Conservation (phyloP, 1,284 basidiomycete genomes). For the Leccinum subspadiceum region DNA sequence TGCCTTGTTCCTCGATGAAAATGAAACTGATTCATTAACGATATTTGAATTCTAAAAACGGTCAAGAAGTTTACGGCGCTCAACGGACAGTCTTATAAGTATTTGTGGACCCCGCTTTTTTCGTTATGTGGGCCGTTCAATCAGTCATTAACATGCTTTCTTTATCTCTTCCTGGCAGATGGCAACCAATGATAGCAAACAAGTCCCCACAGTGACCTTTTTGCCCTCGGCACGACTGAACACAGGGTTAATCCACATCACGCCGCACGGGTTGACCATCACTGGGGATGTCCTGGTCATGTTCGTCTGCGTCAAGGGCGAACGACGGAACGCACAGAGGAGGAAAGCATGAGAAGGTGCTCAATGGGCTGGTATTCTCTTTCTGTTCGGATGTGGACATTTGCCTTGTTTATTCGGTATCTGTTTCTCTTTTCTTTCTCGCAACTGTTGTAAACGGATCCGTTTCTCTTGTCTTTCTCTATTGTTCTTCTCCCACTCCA, state of each 20-base stretch:
- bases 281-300: slow-evolving; percentile 32
- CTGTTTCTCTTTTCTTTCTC: not conserved
- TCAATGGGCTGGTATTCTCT: not conserved
- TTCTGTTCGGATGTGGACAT: not conserved
- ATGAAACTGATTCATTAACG: not conserved
- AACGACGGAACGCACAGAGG: slow-evolving; percentile 31
- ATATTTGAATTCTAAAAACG: slow-evolving; percentile 10
- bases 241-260: slow-evolving; percentile 33
- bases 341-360: slow-evolving; percentile 8
- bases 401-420: not conserved
- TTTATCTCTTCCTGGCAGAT: slow-evolving; percentile 17
- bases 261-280: slow-evolving; percentile 35
- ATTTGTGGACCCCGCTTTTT: slow-evolving; percentile 15
- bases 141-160: slow-evolving; percentile 3
- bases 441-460: not conserved
- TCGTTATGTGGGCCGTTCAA: not conserved
- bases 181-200: slow-evolving; percentile 33
- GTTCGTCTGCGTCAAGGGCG: slow-evolving; percentile 34
- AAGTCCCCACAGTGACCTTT: slow-evolving; percentile 34
- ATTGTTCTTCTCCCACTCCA: not conserved
- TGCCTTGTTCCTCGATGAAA: slow-evolving; percentile 5
- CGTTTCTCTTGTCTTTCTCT: not conserved
- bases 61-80: slow-evolving; percentile 34
- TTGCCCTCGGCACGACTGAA: slow-evolving; percentile 23
- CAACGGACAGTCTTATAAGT: slow-evolving; percentile 35